Percentiles rank a stretch among this genome's conserved stretches.
These are phyloP conservation scores for Thermothielavioides terrestris DNA, from an alignment of 495 filamentous ascomycete genomes.

Conservation along the genomic window DNA sequence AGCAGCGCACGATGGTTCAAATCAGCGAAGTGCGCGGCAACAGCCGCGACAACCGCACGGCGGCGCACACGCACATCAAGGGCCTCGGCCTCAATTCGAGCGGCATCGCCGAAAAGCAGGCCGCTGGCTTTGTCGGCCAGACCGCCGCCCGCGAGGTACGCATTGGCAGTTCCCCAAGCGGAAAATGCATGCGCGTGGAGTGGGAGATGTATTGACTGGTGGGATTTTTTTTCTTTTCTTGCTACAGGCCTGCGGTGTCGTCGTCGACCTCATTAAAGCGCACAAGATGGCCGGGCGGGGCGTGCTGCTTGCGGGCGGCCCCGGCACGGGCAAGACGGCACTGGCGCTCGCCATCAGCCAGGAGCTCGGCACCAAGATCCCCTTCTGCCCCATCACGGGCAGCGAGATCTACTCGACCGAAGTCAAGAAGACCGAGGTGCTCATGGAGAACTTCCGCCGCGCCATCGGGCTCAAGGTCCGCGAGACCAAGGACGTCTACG, in stretches of 20 bases:
- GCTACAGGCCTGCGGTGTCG: conserved; percentile 73
- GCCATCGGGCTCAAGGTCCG: conserved; percentile 93
- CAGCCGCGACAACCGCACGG: conserved; percentile 89
- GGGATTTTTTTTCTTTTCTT: background rate
- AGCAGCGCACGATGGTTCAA: conserved; percentile 58
- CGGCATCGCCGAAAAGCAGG: conserved; percentile 68
- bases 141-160: conserved; percentile 72
- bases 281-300: conserved; percentile 97
- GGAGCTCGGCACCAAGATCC: conserved; percentile 93
- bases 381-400: conserved; percentile 93
- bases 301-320: conserved; percentile 81
- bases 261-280: conserved; percentile 86
- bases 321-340: conserved; percentile 94
- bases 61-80: conserved; percentile 94
- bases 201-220: background rate
- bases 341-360: conserved; percentile 89
- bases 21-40: conserved; percentile 95
- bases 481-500: conserved; percentile 97
- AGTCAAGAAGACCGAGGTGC: conserved; percentile 96
- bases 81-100: conserved; percentile 76
- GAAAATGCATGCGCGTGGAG: no score
- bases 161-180: no score
- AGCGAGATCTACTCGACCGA: conserved; percentile 96
- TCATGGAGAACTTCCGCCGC: conserved; percentile 97
- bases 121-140: conserved; percentile 85